These are phyloP conservation scores for Pharus latifolius DNA, from an alignment of 176 grass and related monocot species.

Conservation along the genomic window DNA sequence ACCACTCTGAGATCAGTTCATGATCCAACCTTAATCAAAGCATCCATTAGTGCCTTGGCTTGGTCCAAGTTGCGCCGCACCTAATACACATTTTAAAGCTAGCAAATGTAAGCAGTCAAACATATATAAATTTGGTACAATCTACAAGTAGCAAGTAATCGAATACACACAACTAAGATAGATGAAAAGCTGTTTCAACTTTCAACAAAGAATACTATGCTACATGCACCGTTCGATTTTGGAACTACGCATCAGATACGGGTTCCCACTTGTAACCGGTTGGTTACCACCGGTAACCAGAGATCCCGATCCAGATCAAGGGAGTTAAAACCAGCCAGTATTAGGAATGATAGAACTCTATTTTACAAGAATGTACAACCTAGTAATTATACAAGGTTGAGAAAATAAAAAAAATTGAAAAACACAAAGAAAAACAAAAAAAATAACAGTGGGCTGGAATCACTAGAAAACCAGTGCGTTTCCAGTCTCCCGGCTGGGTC, in stretches of 20 bases:
- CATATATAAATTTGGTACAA: neutral
- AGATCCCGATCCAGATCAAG: too few relatives aligned
- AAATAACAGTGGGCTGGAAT: too few relatives aligned
- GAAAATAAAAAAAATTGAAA: too few relatives aligned
- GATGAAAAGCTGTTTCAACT: neutral
- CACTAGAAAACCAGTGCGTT: too few relatives aligned
- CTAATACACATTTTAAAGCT: conserved; percentile 45
- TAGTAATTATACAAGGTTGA: too few relatives aligned
- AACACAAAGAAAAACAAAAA: too few relatives aligned
- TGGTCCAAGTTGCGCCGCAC: conserved; percentile 92
- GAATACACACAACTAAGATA: neutral
- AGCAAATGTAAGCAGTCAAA: conserved; percentile 17
- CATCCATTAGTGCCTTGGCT: conserved; percentile 75
- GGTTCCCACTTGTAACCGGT: too few relatives aligned
- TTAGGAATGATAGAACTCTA: too few relatives aligned
- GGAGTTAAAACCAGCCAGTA: too few relatives aligned
- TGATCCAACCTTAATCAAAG: conserved; percentile 76
- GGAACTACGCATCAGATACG: neutral
- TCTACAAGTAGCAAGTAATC: neutral
- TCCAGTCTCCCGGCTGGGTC: too few relatives aligned
- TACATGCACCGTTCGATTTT: neutral
- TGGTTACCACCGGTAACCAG: too few relatives aligned
- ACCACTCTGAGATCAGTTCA: neutral
- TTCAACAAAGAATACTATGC: neutral
- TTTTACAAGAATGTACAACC: too few relatives aligned